Conservation (phyloP, 495 filamentous ascomycete species). For the Aspergillus cristatus region DNA sequence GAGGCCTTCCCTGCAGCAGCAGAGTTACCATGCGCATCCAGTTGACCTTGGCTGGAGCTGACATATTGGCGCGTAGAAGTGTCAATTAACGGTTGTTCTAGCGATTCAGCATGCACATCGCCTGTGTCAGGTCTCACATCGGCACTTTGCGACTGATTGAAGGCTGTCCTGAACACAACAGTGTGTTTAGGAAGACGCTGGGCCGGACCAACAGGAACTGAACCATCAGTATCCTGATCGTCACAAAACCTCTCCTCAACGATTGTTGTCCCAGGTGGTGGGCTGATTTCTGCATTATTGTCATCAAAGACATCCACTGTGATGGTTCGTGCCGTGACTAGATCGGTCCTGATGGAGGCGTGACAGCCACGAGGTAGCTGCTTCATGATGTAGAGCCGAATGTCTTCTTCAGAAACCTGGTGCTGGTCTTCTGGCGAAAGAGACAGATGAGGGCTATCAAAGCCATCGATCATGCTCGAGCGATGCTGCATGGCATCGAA, state of each 20-base stretch:
- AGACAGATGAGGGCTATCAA: slow-evolving; percentile 16
- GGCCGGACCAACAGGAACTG: slow-evolving; percentile 1
- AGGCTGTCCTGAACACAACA: slow-evolving; percentile 36
- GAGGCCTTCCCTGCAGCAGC: neutral
- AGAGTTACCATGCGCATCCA: no score
- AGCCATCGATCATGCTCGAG: slow-evolving; percentile 14
- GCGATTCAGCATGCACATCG: no score
- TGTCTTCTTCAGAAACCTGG: slow-evolving; percentile 34
- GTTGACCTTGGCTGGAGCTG: no score
- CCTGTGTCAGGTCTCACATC: slow-evolving; percentile 23
- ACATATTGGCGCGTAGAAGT: no score
- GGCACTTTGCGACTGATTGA: slow-evolving; percentile 34
- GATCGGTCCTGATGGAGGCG: slow-evolving; percentile 57
- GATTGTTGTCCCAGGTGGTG: slow-evolving; percentile 59
- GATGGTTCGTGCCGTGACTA: slow-evolving; percentile 57
- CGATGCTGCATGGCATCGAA: slow-evolving; percentile 41
- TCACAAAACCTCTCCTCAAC: slow-evolving; percentile 47
- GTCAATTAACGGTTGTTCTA: no score
- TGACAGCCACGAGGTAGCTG: slow-evolving; percentile 36
- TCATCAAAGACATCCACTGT: slow-evolving; percentile 63
- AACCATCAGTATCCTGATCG: slow-evolving; percentile 16
- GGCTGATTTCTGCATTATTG: slow-evolving; percentile 46
- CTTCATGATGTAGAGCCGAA: slow-evolving; percentile 35
- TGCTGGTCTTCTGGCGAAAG: slow-evolving; percentile 24
- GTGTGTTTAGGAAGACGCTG: slow-evolving; percentile 29